These are phyloP conservation scores for Brassica cretica DNA, from an alignment of 345 rosid genomes.

Conservation along the genomic window DNA sequence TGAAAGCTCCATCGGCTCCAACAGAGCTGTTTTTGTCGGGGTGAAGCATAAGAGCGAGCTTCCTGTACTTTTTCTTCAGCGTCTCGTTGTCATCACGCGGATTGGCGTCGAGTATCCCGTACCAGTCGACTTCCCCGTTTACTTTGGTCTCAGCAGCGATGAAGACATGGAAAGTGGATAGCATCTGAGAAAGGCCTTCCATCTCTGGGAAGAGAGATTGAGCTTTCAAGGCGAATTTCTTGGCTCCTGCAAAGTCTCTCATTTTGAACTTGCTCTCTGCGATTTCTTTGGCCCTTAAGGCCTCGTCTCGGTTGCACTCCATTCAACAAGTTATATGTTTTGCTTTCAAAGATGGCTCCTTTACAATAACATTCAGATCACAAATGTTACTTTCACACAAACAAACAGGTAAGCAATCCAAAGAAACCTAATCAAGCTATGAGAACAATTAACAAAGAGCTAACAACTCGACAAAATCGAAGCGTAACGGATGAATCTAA, in stretches of 20 bases:
- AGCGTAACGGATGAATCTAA: background rate
- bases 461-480: background rate
- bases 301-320: slow-evolving; percentile 78
- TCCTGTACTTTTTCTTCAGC: slow-evolving; percentile 59
- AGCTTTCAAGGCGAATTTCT: slow-evolving; percentile 69
- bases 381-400: background rate
- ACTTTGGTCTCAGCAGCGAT: slow-evolving; percentile 51
- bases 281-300: slow-evolving; percentile 62
- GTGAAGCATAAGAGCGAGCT: slow-evolving; percentile 64
- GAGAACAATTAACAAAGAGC: background rate
- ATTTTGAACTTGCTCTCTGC: slow-evolving; percentile 60
- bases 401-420: background rate
- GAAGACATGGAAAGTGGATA: slow-evolving; percentile 56
- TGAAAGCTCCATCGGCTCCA: slow-evolving; percentile 77
- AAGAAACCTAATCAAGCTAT: background rate
- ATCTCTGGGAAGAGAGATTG: slow-evolving; percentile 62
- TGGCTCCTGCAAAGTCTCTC: slow-evolving; percentile 57
- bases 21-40: slow-evolving; percentile 67
- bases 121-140: slow-evolving; percentile 57
- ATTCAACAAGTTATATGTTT: slow-evolving; percentile 22
- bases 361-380: background rate
- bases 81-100: slow-evolving; percentile 57
- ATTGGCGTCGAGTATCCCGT: slow-evolving; percentile 53
- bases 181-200: slow-evolving; percentile 58
- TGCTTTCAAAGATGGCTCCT: slow-evolving; percentile 13